Evolutionary conservation across 2,329 filamentous ascomycete species (phyloP).

Genomic region (Aspergillus persii): DNA sequence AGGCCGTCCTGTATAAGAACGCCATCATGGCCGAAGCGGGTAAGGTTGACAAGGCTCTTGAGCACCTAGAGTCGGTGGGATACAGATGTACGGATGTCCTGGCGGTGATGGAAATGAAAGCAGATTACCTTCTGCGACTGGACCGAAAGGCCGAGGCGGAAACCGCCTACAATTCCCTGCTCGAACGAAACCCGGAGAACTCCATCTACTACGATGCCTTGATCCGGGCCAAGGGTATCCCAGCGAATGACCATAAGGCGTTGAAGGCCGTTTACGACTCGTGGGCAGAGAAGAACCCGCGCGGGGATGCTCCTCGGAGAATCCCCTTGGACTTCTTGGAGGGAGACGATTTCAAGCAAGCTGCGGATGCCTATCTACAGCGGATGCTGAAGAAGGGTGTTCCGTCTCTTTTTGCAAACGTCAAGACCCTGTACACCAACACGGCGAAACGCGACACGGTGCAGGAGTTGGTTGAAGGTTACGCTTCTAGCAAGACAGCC

Average conservation of each 20-base stretch:
- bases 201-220: slow-evolving; percentile 81
- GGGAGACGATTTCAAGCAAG: slow-evolving; percentile 75
- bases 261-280: slow-evolving; percentile 75
- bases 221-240: slow-evolving; percentile 65
- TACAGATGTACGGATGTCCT: slow-evolving; percentile 80
- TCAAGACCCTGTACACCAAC: slow-evolving; percentile 88
- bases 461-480: slow-evolving; percentile 73
- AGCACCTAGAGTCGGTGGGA: slow-evolving; percentile 75
- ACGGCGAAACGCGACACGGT: slow-evolving; percentile 73
- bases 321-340: slow-evolving; percentile 86
- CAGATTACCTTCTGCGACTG: slow-evolving; percentile 78
- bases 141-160: slow-evolving; percentile 75
- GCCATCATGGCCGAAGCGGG: slow-evolving; percentile 87
- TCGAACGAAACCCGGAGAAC: slow-evolving; percentile 87
- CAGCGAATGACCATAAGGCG: slow-evolving; percentile 59
- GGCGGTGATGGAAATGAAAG: slow-evolving; percentile 79
- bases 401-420: slow-evolving; percentile 92
- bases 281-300: slow-evolving; percentile 76
- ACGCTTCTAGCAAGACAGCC: slow-evolving; percentile 57
- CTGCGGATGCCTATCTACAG: slow-evolving; percentile 75
- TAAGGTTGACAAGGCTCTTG: slow-evolving; percentile 75
- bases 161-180: slow-evolving; percentile 73
- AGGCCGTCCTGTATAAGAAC: slow-evolving; percentile 94
- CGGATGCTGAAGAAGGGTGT: slow-evolving; percentile 89
- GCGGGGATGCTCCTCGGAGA: slow-evolving; percentile 79